Percentiles rank a stretch among this genome's conserved stretches.
These are phyloP conservation scores for Xanthoconium separans DNA, from an alignment of 1,284 basidiomycete genomes.

Conservation along the genomic window DNA sequence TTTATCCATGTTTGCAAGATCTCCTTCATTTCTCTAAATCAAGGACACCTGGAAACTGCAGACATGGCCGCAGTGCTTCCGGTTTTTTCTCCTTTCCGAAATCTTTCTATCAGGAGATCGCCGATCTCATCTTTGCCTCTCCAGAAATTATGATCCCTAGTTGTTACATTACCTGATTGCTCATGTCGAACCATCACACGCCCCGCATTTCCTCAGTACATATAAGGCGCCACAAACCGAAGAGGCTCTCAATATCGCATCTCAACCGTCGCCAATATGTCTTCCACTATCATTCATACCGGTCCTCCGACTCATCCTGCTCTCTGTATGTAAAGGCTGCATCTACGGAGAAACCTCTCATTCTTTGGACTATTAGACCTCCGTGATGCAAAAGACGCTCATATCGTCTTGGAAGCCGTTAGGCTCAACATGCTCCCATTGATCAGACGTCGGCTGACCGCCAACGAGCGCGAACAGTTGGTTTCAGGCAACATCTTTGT, in stretches of 20 bases:
- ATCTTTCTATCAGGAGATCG: slow-evolving; percentile 12
- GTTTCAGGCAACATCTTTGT: slow-evolving; percentile 74
- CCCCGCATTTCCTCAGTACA: slow-evolving; percentile 10
- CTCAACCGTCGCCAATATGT: slow-evolving; percentile 11
- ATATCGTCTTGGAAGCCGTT: slow-evolving; percentile 74
- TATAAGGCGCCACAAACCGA: slow-evolving; percentile 24
- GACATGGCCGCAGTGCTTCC: slow-evolving; percentile 11
- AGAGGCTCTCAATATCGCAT: slow-evolving; percentile 2
- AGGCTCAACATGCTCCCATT: slow-evolving; percentile 66
- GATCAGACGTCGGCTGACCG: slow-evolving; percentile 64
- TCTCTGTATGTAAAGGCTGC: slow-evolving; percentile 44
- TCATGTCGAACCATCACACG: slow-evolving; percentile 17
- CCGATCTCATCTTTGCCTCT: slow-evolving; percentile 23
- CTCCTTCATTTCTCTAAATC: slow-evolving; percentile 21
- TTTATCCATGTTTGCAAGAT: slow-evolving; percentile 29
- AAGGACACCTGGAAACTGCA: slow-evolving; percentile 13
- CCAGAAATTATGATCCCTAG: slow-evolving; percentile 10
- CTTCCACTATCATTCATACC: slow-evolving; percentile 16
- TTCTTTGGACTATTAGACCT: slow-evolving; percentile 50
- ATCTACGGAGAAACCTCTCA: slow-evolving; percentile 3
- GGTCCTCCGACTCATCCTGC: slow-evolving; percentile 52
- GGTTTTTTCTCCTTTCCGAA: slow-evolving; percentile 16
- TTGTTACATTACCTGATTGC: slow-evolving; percentile 17
- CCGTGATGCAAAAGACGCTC: slow-evolving; percentile 66
- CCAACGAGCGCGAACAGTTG: slow-evolving; percentile 65